Conservation (phyloP, 306 rosid species). For the Trifolium subterraneum region DNA sequence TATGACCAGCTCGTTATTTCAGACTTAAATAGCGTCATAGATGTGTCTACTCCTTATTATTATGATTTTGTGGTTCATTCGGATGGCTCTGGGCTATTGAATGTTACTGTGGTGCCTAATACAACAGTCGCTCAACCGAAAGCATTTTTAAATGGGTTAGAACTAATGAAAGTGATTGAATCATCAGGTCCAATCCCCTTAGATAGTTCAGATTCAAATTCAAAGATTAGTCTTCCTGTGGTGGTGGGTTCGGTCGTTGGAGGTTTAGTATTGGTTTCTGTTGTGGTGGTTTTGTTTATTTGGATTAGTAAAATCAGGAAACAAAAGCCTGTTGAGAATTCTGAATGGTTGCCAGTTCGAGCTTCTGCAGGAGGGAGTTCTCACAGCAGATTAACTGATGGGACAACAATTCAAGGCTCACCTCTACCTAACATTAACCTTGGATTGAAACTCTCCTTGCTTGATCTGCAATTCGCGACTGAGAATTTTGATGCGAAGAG, state of each 20-base stretch:
- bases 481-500: slow-evolving; percentile 43
- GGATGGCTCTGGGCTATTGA: slow-evolving; percentile 28
- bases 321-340: slow-evolving; percentile 15
- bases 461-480: slow-evolving; percentile 52
- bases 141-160: slow-evolving; percentile 50
- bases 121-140: fast-evolving
- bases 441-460: slow-evolving; percentile 45
- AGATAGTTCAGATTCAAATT: neutral
- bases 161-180: slow-evolving; percentile 48
- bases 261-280: slow-evolving; percentile 26
- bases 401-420: slow-evolving; percentile 37
- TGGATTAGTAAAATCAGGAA: slow-evolving; percentile 45
- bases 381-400: slow-evolving; percentile 42
- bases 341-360: slow-evolving; percentile 32
- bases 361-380: slow-evolving; percentile 42
- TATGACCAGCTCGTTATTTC: too few relatives aligned
- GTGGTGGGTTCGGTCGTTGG: slow-evolving; percentile 42
- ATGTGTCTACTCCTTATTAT: too few relatives aligned
- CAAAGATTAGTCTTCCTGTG: neutral
- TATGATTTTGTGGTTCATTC: slow-evolving; percentile 49
- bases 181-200: neutral
- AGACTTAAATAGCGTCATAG: too few relatives aligned
- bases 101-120: slow-evolving; percentile 2
- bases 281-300: neutral
- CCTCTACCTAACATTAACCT: slow-evolving; percentile 48